A percentile compares a stretch with the other conserved stretches of the same genome.
These are phyloP conservation scores for Gracilaria vermiculophylla DNA, from an alignment of 23 red algal species.

Conservation along the genomic window DNA sequence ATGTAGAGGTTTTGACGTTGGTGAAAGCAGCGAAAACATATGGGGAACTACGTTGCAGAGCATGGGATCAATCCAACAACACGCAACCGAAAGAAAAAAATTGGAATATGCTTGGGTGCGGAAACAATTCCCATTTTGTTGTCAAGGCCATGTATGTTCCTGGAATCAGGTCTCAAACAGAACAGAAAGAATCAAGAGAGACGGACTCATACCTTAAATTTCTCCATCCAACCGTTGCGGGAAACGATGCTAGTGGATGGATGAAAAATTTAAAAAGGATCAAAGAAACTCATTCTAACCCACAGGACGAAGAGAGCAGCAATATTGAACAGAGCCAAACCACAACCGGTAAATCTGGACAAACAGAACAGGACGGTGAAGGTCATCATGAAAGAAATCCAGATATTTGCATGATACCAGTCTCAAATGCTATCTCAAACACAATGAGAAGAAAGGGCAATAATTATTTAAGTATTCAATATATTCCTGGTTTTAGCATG, in stretches of 20 bases:
- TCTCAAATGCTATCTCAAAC: too few relatives aligned
- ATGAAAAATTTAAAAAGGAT: conserved; percentile 26
- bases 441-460: too few relatives aligned
- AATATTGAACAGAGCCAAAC: too few relatives aligned
- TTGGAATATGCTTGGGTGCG: conserved; percentile 93
- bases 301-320: too few relatives aligned
- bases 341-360: too few relatives aligned
- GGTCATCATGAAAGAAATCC: too few relatives aligned
- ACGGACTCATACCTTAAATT: conserved; percentile 40
- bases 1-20: conserved; percentile 11
- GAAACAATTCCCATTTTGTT: conserved; percentile 83
- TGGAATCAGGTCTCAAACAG: too few relatives aligned
- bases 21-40: background rate
- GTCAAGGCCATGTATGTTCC: conserved; percentile 16
- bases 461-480: too few relatives aligned
- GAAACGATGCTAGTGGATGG: conserved; percentile 60
- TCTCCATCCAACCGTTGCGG: conserved; percentile 72
- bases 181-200: background rate
- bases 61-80: conserved; percentile 86
- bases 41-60: conserved; percentile 63
- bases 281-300: too few relatives aligned
- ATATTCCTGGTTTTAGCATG: too few relatives aligned
- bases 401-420: too few relatives aligned
- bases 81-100: conserved; percentile 74
- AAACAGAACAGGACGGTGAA: too few relatives aligned